Evolutionary conservation across 192 early-diverging fungal species (phyloP).

Genomic region (Powellomyces hirtus): DNA sequence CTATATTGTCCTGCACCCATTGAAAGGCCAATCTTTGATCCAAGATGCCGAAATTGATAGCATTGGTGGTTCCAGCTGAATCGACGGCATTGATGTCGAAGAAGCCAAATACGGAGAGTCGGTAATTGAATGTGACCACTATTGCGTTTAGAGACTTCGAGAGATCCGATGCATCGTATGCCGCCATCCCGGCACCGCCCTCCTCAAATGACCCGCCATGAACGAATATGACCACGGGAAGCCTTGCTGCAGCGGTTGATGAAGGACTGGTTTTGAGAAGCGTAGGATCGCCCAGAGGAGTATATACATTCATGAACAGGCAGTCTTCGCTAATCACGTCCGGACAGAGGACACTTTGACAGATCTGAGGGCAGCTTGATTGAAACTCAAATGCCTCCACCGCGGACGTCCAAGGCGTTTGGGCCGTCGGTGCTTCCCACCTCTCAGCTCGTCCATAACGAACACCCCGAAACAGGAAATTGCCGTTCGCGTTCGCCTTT

Average conservation of each 20-base stretch:
- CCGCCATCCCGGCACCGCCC: slow-evolving; percentile 28
- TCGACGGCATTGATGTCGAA: slow-evolving; percentile 16
- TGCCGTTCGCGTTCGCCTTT: not conserved
- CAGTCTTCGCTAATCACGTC: slow-evolving; percentile 35
- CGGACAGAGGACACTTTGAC: slow-evolving; percentile 27
- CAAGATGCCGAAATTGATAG: slow-evolving; percentile 37
- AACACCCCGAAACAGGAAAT: slow-evolving; percentile 27
- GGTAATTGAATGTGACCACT: slow-evolving; percentile 48
- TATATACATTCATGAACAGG: slow-evolving; percentile 38
- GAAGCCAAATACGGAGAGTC: slow-evolving; percentile 42
- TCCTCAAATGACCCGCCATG: slow-evolving; percentile 39
- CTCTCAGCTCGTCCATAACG: slow-evolving; percentile 17
- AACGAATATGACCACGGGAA: slow-evolving; percentile 32
- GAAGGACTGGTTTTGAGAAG: not conserved
- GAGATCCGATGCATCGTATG: slow-evolving; percentile 13
- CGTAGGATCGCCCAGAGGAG: slow-evolving; percentile 8
- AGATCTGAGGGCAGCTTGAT: slow-evolving; percentile 32
- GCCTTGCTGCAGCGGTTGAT: not conserved
- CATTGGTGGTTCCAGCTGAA: not conserved
- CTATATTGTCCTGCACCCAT: slow-evolving; percentile 65
- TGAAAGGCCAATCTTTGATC: slow-evolving; percentile 45
- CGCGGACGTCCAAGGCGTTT: not conserved
- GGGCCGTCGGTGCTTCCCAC: slow-evolving; percentile 20
- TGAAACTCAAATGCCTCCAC: slow-evolving; percentile 3
- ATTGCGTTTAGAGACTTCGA: slow-evolving; percentile 2